Evolutionary conservation across 192 early-diverging fungal genomes (phyloP).

Genomic region (Mortierella alpina): DNA sequence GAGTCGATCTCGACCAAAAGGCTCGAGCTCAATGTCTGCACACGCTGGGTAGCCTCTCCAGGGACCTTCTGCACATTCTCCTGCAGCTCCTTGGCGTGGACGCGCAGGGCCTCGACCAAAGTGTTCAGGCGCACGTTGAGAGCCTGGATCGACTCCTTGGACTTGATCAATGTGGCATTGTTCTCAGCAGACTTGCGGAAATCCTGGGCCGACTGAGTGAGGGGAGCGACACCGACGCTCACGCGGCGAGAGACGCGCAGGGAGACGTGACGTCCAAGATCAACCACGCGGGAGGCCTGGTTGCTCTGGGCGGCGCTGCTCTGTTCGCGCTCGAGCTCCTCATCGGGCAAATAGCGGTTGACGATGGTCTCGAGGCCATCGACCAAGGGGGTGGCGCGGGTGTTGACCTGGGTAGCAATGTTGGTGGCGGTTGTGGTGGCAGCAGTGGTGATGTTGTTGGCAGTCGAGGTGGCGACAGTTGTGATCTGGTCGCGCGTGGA

Average conservation of each 20-base stretch:
- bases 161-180: conserved; percentile 47
- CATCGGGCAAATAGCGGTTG: conserved; percentile 49
- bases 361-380: conserved; percentile 46
- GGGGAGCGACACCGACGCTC: conserved; percentile 34
- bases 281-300: conserved; percentile 51
- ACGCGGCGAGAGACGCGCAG: conserved; percentile 50
- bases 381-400: conserved; percentile 51
- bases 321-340: conserved; percentile 27
- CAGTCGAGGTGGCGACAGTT: conserved; percentile 59
- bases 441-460: conserved; percentile 18
- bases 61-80: conserved; percentile 47
- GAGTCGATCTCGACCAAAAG: conserved; percentile 54
- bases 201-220: conserved; percentile 37
- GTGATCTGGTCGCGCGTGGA: conserved; percentile 21
- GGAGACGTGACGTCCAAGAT: conserved; percentile 43
- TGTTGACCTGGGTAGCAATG: conserved; percentile 69
- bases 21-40: conserved; percentile 28
- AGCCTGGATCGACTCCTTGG: conserved; percentile 46
- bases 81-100: conserved; percentile 52
- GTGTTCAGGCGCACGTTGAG: conserved; percentile 39
- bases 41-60: conserved; percentile 39
- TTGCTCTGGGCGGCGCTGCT: conserved; percentile 36
- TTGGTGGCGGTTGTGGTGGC: conserved; percentile 36
- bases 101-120: conserved; percentile 36
- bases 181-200: conserved; percentile 46